phyloP scores from a whole-genome alignment of 352 stramenopile genomes.

The Globisporangium acanthophoron region DNA sequence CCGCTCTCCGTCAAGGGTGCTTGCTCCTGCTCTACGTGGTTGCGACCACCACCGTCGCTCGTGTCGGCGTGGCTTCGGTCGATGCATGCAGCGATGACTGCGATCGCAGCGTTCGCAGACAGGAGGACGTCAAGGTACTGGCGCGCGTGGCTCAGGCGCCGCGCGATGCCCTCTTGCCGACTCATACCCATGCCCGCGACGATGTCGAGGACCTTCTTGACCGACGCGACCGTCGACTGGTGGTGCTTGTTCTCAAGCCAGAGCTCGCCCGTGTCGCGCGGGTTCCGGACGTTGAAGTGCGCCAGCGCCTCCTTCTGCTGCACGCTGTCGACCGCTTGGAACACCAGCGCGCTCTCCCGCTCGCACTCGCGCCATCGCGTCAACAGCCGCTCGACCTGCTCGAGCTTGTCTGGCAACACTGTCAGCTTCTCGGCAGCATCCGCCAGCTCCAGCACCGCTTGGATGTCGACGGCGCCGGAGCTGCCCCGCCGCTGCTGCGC shows the following conservation, averaged over 20 bases:
- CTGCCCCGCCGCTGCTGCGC: conserved; percentile 1
- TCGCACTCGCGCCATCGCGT: conserved; percentile 24
- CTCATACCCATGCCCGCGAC: conserved; percentile 9
- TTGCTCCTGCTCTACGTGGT: background rate
- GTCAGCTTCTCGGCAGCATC: conserved; percentile 19
- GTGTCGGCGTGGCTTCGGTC: background rate
- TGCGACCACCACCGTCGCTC: background rate
- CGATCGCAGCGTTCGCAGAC: conserved; percentile 12
- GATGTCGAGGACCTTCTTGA: conserved; percentile 1
- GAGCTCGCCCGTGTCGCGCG: conserved; percentile 3
- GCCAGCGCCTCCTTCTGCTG: conserved; percentile 16
- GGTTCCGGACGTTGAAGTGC: conserved; percentile 10
- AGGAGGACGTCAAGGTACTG: conserved; percentile 17
- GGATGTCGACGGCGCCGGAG: background rate
- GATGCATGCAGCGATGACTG: conserved; percentile 10
- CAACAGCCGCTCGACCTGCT: conserved; percentile 20
- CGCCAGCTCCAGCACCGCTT: conserved; percentile 17
- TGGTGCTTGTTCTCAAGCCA: conserved; percentile 12
- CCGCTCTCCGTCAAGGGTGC: conserved; percentile 16
- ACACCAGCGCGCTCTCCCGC: conserved; percentile 11
- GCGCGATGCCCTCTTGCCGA: conserved; percentile 3
- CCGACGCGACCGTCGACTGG: conserved; percentile 11
- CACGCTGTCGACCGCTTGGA: conserved; percentile 19
- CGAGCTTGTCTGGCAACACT: conserved; percentile 18
- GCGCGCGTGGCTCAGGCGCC: conserved; percentile 5